Conservation (phyloP, 2,329 filamentous ascomycete species). For the Fusarium sp. region DNA sequence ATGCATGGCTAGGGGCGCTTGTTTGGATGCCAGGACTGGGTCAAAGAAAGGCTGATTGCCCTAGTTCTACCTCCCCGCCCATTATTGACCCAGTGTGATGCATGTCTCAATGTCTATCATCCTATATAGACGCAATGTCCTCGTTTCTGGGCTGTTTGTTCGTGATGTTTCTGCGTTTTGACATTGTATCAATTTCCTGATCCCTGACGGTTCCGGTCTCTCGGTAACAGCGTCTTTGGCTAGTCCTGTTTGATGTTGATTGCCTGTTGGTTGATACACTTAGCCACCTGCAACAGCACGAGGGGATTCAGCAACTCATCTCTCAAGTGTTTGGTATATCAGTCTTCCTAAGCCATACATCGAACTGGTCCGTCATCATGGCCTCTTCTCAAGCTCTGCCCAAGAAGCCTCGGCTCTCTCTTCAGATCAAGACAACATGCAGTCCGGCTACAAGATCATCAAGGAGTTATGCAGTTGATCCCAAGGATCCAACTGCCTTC, state of each 20-base stretch:
- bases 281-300: conserved; percentile 15
- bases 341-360: background rate
- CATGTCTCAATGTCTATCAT: conserved; percentile 28
- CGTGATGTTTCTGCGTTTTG: conserved; percentile 35
- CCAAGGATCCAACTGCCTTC: conserved; percentile 71
- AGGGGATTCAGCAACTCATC: conserved; percentile 13
- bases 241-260: conserved; percentile 33
- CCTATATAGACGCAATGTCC: conserved; percentile 48
- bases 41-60: conserved; percentile 16
- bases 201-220: conserved; percentile 43
- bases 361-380: conserved; percentile 49
- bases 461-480: conserved; percentile 57
- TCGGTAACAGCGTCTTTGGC: conserved; percentile 38
- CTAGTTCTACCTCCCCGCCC: conserved; percentile 18
- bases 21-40: conserved; percentile 27
- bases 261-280: conserved; percentile 38
- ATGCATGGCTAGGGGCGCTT: conserved; percentile 50
- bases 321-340: conserved; percentile 7
- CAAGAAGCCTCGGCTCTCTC: conserved; percentile 68
- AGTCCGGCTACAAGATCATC: conserved; percentile 53
- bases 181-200: conserved; percentile 36
- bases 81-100: conserved; percentile 26
- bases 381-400: conserved; percentile 53
- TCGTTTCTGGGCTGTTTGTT: conserved; percentile 40
- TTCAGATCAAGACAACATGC: conserved; percentile 64